Conservation (phyloP, 257 asterid genomes). For the Thymus mandschuricus region DNA sequence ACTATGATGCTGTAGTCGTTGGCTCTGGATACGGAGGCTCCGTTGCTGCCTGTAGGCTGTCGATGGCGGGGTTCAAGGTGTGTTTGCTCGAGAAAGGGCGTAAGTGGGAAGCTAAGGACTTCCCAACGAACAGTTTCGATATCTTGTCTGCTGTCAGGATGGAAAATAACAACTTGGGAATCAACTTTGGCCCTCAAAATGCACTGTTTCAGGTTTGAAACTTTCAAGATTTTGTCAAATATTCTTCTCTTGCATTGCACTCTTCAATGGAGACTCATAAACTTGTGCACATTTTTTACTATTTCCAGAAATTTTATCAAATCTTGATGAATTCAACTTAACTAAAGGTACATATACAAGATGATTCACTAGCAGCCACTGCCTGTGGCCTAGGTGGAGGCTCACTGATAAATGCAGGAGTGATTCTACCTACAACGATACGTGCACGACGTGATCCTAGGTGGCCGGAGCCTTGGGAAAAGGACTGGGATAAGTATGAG, state of each 20-base stretch:
- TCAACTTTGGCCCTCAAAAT: conserved; percentile 47
- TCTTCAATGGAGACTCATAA: background rate
- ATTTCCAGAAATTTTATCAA: background rate
- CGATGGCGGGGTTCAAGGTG: conserved; percentile 56
- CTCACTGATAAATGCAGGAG: conserved; percentile 62
- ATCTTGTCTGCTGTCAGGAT: conserved; percentile 44
- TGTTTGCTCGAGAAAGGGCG: conserved; percentile 65
- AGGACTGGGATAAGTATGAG: conserved; percentile 56
- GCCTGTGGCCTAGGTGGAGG: conserved; percentile 72
- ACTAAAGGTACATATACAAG: conserved; percentile 41
- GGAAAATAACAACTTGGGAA: conserved; percentile 38
- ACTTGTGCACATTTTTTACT: background rate
- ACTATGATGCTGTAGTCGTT: conserved; percentile 59
- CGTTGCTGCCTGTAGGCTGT: conserved; percentile 59
- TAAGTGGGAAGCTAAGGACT: conserved; percentile 54
- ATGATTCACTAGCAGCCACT: conserved; percentile 50
- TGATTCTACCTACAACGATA: conserved; percentile 44
- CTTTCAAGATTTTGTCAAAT: too few species aligned
- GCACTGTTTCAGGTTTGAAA: conserved; percentile 54
- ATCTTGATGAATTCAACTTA: background rate
- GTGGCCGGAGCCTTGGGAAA: conserved; percentile 65
- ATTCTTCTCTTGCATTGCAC: background rate
- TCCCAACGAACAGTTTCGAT: conserved; percentile 42
- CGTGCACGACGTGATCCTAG: conserved; percentile 46
- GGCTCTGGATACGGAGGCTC: conserved; percentile 74